phyloP scores from a whole-genome alignment of 192 early-diverging fungal species.

The Mortierella hygrophila region DNA sequence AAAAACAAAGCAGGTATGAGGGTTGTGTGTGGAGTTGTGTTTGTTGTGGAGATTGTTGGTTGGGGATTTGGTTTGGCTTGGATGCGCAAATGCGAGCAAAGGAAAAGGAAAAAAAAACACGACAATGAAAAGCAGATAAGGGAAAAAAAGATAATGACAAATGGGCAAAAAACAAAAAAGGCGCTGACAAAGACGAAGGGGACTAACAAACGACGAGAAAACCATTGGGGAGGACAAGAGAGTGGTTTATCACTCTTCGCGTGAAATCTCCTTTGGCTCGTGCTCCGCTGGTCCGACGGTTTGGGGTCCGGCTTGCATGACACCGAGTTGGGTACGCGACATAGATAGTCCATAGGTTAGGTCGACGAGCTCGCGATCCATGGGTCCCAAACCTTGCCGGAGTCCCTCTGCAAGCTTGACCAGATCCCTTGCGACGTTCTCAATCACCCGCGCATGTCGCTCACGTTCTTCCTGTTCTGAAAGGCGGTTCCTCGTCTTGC shows the following conservation, averaged over 20 bases:
- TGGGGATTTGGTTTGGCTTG: background rate
- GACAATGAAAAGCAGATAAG: slow-evolving; percentile 8
- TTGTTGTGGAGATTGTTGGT: background rate
- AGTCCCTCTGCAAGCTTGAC: slow-evolving; percentile 38
- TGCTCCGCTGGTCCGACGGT: slow-evolving; percentile 1
- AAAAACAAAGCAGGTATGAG: slow-evolving; percentile 12
- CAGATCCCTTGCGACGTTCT: slow-evolving; percentile 47
- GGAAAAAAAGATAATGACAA: background rate
- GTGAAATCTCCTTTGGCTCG: slow-evolving; percentile 44
- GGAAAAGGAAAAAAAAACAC: background rate
- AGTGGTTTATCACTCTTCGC: slow-evolving; percentile 32
- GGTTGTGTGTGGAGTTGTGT: background rate
- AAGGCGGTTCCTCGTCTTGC: slow-evolving; percentile 47
- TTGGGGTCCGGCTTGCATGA: slow-evolving; percentile 26
- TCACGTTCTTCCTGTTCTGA: slow-evolving; percentile 51
- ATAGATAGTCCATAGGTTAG: slow-evolving; percentile 47
- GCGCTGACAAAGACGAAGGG: background rate
- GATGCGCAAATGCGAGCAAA: slow-evolving; percentile 3
- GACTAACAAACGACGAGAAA: background rate
- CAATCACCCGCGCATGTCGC: slow-evolving; percentile 49
- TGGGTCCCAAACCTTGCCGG: slow-evolving; percentile 35
- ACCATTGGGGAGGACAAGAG: background rate
- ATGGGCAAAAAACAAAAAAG: slow-evolving; percentile 8
- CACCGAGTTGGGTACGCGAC: slow-evolving; percentile 44
- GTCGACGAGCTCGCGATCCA: slow-evolving; percentile 43